Percentiles rank a stretch among this genome's conserved stretches.
Evolutionary conservation across 2,329 filamentous ascomycete genomes (phyloP).

Genomic region (Ophiocordyceps australis): DNA sequence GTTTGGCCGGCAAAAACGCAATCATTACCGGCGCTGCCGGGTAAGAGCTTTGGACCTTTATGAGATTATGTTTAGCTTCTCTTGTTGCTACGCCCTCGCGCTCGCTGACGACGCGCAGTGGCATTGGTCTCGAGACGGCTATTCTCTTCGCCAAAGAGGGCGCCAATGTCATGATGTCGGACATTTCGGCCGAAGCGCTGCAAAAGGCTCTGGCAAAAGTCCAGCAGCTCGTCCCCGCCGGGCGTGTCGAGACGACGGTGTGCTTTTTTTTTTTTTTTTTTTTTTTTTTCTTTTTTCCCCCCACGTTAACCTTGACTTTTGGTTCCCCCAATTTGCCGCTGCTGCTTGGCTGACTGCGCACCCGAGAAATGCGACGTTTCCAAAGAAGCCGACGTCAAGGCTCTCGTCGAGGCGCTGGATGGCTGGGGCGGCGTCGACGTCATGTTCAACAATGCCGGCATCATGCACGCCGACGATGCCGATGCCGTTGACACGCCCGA

Average conservation of each 20-base stretch:
- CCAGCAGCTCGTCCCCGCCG: slow-evolving; percentile 49
- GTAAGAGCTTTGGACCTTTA: too few species aligned
- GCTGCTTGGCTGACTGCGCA: background rate
- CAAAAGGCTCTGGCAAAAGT: slow-evolving; percentile 62
- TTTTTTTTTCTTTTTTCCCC: background rate
- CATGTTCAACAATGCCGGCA: slow-evolving; percentile 95
- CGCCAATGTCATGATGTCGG: slow-evolving; percentile 68
- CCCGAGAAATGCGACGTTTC: slow-evolving; percentile 51
- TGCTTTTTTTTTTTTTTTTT: slow-evolving; percentile 2
- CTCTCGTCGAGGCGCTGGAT: slow-evolving; percentile 58
- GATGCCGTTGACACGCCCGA: slow-evolving; percentile 73
- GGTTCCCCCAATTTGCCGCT: too few species aligned
- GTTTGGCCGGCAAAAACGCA: slow-evolving; percentile 41
- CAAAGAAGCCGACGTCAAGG: slow-evolving; percentile 63
- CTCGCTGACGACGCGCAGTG: slow-evolving; percentile 28
- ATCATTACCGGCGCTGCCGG: slow-evolving; percentile 73
- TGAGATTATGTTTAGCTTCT: too few species aligned
- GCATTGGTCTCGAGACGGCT: slow-evolving; percentile 81
- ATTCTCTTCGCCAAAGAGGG: slow-evolving; percentile 85
- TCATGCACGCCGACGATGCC: slow-evolving; percentile 76
- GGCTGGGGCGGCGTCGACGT: slow-evolving; percentile 76
- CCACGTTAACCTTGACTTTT: too few species aligned
- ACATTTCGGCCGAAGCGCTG: slow-evolving; percentile 64
- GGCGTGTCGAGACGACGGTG: slow-evolving; percentile 41
- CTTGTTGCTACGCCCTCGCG: background rate